Evolutionary conservation across 768 basidiomycete species (phyloP), one percentile per base, ranked within the genome.

Genomic region (Agrocybe praecox): DNA sequence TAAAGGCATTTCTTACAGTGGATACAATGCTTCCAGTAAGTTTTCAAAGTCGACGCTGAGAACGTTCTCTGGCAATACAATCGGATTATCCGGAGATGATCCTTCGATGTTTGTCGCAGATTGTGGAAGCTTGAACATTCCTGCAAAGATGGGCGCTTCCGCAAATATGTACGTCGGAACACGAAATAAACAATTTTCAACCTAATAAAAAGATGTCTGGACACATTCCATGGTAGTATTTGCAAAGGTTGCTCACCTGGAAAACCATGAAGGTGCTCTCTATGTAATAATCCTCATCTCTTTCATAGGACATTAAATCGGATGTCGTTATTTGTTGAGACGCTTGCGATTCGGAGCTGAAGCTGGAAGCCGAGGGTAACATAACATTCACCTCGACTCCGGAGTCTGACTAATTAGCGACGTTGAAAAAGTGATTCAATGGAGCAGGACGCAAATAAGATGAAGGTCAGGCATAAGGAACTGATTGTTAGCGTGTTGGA

Each of bases 191-290:
- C 36, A 40, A 40, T 40, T 40, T 40, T 40, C 36, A n/a, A 40
- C 36, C 36, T 40, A 12, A n/a, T 15, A 40, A 40, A 5, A n/a
- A 34, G 33, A 8, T 34, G 15, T 40, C 36, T 40, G 14, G 14
- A 6, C n/a, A 40, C 36, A 40, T 40, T 15, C n/a, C 5, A 40
- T 4, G 12, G 12, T 40, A 40, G 4, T 40, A 3, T 6, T 14
- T 14, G 12, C 3, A n/a, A n/a, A n/a, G 3, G 14, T n/a, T 12
- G 14, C 5, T 14, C 24, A 47, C 53, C 46, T 55, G 53, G 23
- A 55, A 55, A 10, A 55, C 46, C 14, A 55, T 42, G 46, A 55
- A 48, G 15, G 33, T 5, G 19, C 45, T 55, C 19, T 55, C 46
- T 10, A 55, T 55, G 36, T 33, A 55, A 14, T 48, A 55, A 19